Conservation (phyloP, 1,284 basidiomycete species). For the Marasmius fiardii region DNA sequence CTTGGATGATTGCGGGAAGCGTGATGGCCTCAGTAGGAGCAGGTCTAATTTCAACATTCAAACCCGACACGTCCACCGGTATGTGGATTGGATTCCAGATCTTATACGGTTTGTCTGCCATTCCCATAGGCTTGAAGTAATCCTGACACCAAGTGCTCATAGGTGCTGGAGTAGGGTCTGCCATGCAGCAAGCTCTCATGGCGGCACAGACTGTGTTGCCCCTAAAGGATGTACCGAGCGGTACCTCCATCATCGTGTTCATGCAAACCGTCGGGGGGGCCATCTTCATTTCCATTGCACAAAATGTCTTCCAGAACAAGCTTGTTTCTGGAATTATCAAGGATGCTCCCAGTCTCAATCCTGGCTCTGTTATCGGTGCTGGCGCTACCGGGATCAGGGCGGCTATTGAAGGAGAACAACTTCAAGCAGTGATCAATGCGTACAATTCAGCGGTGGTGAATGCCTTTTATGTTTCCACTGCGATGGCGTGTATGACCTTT, state of each 20-base stretch:
- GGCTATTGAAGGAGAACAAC: constrained; percentile 11
- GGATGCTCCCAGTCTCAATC: constrained; percentile 15
- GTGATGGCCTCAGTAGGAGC: neutral
- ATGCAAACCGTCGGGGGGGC: constrained; percentile 19
- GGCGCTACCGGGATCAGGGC: constrained; percentile 16
- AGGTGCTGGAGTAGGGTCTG: constrained; percentile 5
- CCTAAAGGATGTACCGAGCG: constrained; percentile 6
- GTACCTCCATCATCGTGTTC: constrained; percentile 14
- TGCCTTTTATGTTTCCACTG: constrained; percentile 12
- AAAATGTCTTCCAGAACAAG: constrained; percentile 19
- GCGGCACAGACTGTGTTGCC: constrained; percentile 8
- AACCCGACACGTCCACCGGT: neutral
- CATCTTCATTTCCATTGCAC: constrained; percentile 19
- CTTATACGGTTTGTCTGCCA: neutral
- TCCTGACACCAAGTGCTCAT: neutral
- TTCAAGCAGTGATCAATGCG: constrained; percentile 14
- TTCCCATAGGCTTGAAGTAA: neutral
- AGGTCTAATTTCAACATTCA: constrained; percentile 1
- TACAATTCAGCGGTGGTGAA: neutral
- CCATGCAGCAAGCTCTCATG: constrained; percentile 9
- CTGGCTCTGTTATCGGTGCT: constrained; percentile 10
- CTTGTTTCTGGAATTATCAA: constrained; percentile 12
- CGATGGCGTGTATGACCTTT: neutral
- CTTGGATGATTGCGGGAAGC: neutral
- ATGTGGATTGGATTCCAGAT: neutral